Evolutionary conservation across 768 basidiomycete genomes (phyloP).

Genomic region (Russula lepida): DNA sequence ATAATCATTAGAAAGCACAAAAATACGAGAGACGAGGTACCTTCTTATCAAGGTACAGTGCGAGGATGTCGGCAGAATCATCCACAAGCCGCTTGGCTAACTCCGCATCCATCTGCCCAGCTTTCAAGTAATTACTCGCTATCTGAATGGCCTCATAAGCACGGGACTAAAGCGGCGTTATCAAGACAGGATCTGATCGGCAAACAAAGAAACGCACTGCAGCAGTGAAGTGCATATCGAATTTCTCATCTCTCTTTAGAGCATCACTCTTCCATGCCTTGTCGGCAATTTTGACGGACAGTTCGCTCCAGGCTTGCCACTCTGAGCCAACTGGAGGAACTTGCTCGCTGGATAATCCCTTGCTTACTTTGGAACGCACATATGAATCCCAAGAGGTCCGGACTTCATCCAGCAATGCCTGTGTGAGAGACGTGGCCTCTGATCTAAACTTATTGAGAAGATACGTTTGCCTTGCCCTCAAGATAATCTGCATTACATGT

Average conservation of each 20-base stretch:
- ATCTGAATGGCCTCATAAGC: slow-evolving; percentile 44
- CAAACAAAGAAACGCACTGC: slow-evolving; percentile 45
- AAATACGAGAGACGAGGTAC: slow-evolving; percentile 32
- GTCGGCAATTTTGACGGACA: slow-evolving; percentile 41
- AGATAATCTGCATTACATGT: slow-evolving; percentile 65
- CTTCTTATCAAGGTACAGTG: slow-evolving; percentile 63
- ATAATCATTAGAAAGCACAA: slow-evolving; percentile 6
- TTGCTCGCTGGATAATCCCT: slow-evolving; percentile 48
- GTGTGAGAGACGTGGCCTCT: slow-evolving; percentile 46
- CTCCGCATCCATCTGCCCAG: slow-evolving; percentile 35
- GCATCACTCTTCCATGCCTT: slow-evolving; percentile 61
- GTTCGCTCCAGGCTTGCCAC: slow-evolving; percentile 42
- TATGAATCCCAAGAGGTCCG: slow-evolving; percentile 58
- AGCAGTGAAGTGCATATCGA: slow-evolving; percentile 76
- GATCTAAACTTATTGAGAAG: slow-evolving; percentile 55
- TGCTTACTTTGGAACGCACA: slow-evolving; percentile 52
- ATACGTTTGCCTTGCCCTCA: slow-evolving; percentile 77
- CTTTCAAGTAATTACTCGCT: slow-evolving; percentile 39
- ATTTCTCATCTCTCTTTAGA: slow-evolving; percentile 80
- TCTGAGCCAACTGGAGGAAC: slow-evolving; percentile 43
- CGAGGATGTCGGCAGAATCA: slow-evolving; percentile 69
- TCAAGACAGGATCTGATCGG: slow-evolving; percentile 9
- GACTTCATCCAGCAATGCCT: slow-evolving; percentile 49
- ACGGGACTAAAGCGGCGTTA: slow-evolving; percentile 32
- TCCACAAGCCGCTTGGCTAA: slow-evolving; percentile 55